A percentile compares a stretch with the other conserved stretches of the same genome.
phyloP scores from a whole-genome alignment of 1,284 basidiomycete genomes.

The Calocybe gambosa region DNA sequence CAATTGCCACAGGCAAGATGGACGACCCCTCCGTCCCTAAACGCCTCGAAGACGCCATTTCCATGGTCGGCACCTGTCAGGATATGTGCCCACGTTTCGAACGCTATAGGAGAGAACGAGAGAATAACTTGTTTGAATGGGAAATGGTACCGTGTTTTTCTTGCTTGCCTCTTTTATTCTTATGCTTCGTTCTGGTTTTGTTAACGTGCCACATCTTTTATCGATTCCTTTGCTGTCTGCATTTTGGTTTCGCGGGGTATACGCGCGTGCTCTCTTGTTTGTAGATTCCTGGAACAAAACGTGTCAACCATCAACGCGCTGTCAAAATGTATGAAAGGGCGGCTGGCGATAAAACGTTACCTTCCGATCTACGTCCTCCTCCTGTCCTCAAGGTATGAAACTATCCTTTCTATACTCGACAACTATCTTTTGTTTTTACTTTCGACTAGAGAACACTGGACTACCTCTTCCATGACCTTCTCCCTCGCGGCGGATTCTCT shows the following conservation, averaged over 20 bases:
- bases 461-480: slow-evolving; percentile 84
- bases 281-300: slow-evolving; percentile 67
- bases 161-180: background rate
- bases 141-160: slow-evolving; percentile 64
- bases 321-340: slow-evolving; percentile 96
- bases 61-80: slow-evolving; percentile 84
- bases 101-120: slow-evolving; percentile 83
- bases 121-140: slow-evolving; percentile 84
- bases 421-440: slow-evolving; percentile 9
- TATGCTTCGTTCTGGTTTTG: background rate
- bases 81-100: slow-evolving; percentile 97
- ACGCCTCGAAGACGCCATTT: slow-evolving; percentile 82
- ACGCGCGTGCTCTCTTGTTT: slow-evolving; percentile 8
- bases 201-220: background rate
- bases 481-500: slow-evolving; percentile 64
- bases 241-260: background rate
- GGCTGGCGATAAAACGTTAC: slow-evolving; percentile 87
- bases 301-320: slow-evolving; percentile 80
- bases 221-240: background rate
- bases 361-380: slow-evolving; percentile 90
- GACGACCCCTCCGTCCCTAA: slow-evolving; percentile 78
- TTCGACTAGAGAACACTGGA: slow-evolving; percentile 70
- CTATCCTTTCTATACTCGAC: background rate
- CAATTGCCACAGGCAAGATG: slow-evolving; percentile 83
- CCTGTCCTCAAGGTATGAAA: slow-evolving; percentile 65